These are phyloP conservation scores for Lobosporangium transversale DNA, from an alignment of 192 early-diverging fungal genomes.

Conservation along the genomic window DNA sequence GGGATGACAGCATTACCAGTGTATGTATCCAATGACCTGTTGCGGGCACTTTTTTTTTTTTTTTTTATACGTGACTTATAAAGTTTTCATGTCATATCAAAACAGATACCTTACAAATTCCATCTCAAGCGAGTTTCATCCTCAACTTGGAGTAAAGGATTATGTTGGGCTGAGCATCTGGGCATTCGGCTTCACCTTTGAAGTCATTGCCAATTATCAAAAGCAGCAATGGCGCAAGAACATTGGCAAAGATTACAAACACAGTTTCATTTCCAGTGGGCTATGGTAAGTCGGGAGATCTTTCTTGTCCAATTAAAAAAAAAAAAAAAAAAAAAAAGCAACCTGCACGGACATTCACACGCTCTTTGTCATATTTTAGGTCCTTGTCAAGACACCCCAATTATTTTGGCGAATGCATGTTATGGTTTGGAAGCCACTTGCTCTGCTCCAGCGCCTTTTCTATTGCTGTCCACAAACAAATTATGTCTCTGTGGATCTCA, in stretches of 20 bases:
- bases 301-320: not conserved
- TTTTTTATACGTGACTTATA: not conserved
- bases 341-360: not conserved
- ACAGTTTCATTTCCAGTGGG: constrained; percentile 34
- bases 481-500: constrained; percentile 32
- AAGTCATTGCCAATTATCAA: constrained; percentile 43
- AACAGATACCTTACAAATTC: constrained; percentile 37
- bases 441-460: constrained; percentile 20
- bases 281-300: constrained; percentile 22
- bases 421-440: constrained; percentile 46
- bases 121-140: constrained; percentile 41
- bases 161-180: constrained; percentile 28
- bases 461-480: not conserved
- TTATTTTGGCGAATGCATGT: constrained; percentile 52
- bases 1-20: constrained; percentile 49
- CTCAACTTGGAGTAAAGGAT: constrained; percentile 37
- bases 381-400: constrained; percentile 54
- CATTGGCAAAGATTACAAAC: constrained; percentile 49
- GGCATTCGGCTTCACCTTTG: constrained; percentile 36
- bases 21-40: constrained; percentile 7
- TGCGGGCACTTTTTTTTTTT: not conserved
- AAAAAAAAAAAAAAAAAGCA: not conserved
- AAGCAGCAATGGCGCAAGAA: constrained; percentile 44
- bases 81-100: not conserved
- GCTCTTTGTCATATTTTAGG: constrained; percentile 5